phyloP scores from a whole-genome alignment of 2,329 filamentous ascomycete genomes.

The Fusarium tupiense region DNA sequence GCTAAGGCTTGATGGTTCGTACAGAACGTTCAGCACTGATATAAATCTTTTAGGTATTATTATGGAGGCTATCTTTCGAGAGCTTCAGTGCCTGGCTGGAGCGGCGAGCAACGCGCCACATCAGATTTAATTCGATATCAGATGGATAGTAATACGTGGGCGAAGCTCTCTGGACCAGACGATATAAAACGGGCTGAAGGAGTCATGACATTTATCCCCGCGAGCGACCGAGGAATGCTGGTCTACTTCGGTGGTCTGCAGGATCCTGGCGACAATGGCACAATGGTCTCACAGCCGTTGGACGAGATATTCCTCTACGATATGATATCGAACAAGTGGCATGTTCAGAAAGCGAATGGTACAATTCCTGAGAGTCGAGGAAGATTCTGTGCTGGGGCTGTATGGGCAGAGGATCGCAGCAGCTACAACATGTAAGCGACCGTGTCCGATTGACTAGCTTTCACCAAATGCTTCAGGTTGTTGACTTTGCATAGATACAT shows the following conservation, averaged over 20 bases:
- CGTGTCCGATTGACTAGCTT: too few relatives aligned
- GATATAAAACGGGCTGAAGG: neutral
- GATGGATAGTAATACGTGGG: neutral
- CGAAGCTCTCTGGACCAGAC: neutral
- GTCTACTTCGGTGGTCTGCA: neutral
- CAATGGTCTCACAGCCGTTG: neutral
- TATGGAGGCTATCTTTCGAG: neutral
- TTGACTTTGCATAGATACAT: neutral
- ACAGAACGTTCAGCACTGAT: neutral
- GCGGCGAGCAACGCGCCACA: neutral
- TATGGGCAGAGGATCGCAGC: neutral
- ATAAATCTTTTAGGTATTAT: neutral
- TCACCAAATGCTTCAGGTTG: rapidly evolving
- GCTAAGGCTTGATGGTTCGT: neutral
- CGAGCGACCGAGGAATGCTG: neutral
- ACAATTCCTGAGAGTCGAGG: neutral
- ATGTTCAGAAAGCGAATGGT: neutral
- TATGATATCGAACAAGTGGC: slow-evolving; percentile 1
- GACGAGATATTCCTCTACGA: neutral
- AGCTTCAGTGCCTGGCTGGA: neutral
- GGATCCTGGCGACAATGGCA: neutral
- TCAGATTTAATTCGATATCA: neutral
- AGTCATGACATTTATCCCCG: neutral
- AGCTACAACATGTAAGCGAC: slow-evolving; percentile 12
- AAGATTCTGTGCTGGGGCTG: neutral